Evolutionary conservation across 1,284 basidiomycete species (phyloP), one percentile per base, ranked within the genome.

Genomic region (Trametes versicolor): DNA sequence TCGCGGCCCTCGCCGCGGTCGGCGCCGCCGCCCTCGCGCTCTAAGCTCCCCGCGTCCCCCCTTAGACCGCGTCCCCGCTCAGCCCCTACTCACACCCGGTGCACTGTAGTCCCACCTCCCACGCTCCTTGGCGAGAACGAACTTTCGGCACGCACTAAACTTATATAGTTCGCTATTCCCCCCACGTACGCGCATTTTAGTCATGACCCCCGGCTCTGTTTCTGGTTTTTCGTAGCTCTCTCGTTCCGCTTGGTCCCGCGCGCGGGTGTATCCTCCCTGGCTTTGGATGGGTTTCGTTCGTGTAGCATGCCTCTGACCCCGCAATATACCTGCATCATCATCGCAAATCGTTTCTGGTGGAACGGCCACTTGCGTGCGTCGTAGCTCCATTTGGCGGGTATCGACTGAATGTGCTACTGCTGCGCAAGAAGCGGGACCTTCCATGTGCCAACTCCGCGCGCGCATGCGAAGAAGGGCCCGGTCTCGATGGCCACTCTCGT

Each of bases 21-120:
- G 81, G 79, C 58, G 69, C 82, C 60, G 78, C 77, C 21, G 81
- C 79, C 19, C 69, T 84, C 65, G 76, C 72, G 39, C 77, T 83
- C 67, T 84, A 77, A 70, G 39, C 47, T 4, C 41, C 29, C 0
- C 19, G 25, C n/a, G 29, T 15, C 39, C 19, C 39, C 12, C 5
- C 3, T 4, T 36, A 9, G 19, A 25, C 36, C 34, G 25, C 9
- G 17, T 12, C 19, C 53, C 52, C 37, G 51, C 12, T 9, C 52
- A 10, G 34, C 7, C 29, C 19, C 41, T 17, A n/a, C 41, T 45
- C 57, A 29, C 58, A 41, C 65, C 62, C 59, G 64, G 23, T 43
- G 37, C 53, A 27, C 23, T 37, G 19, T 27, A 17, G 34, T 25
- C 52, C 21, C 37, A n/a, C 41, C 41, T 43, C 53, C 37, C 54